Percentiles rank a stretch among this genome's conserved stretches.
Evolutionary conservation across 225 moss, liverwort and hornwort species (phyloP).

Genomic region (Climacium dendroides): DNA sequence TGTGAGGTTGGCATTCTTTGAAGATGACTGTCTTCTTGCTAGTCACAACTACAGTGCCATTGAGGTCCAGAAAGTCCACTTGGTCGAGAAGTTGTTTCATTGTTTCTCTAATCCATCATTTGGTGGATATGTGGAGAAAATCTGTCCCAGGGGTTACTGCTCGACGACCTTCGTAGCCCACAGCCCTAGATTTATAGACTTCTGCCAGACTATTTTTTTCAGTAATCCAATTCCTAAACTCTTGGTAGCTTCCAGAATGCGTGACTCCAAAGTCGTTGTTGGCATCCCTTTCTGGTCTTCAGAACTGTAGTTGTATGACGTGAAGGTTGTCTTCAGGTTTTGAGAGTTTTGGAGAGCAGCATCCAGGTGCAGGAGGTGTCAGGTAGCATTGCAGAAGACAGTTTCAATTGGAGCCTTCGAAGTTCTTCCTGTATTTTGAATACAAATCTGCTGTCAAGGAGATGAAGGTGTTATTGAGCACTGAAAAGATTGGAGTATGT

Average conservation of each 20-base stretch:
- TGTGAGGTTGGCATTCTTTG: not conserved
- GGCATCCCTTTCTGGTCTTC: not conserved
- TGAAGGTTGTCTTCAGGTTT: not conserved
- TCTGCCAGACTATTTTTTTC: not conserved
- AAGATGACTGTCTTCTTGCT: not conserved
- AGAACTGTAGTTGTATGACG: not conserved
- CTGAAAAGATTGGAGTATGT: not conserved
- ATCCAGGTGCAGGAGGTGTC: too few relatives aligned
- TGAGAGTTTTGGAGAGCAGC: not conserved
- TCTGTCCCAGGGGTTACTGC: not conserved
- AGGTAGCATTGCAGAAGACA: not conserved
- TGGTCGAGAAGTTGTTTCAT: not conserved
- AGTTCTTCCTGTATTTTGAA: not conserved
- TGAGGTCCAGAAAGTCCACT: not conserved
- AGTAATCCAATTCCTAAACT: not conserved
- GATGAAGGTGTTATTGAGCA: not conserved
- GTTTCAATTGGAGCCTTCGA: not conserved
- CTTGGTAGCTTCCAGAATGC: not conserved
- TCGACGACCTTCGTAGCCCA: not conserved
- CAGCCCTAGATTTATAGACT: not conserved
- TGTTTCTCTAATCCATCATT: not conserved
- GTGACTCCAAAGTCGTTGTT: not conserved
- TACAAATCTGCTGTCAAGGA: not conserved
- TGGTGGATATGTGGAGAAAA: not conserved
- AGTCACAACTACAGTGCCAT: rapidly evolving